phyloP scores from a whole-genome alignment of 2,329 filamentous ascomycete genomes.

The Cryphonectria radicalis region DNA sequence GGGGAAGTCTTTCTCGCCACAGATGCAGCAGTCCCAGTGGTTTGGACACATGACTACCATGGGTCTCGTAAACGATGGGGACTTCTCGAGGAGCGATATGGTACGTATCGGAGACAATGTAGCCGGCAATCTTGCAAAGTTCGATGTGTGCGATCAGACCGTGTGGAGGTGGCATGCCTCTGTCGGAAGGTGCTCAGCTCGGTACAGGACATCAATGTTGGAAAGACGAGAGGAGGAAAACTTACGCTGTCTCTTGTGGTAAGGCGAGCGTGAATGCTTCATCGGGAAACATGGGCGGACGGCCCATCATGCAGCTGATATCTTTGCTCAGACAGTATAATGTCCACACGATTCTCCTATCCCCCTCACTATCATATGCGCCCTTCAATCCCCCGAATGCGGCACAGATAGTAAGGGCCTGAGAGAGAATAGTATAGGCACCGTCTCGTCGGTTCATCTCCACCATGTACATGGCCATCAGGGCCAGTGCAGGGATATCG shows the following conservation, averaged over 20 bases:
- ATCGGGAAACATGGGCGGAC: slow-evolving; percentile 51
- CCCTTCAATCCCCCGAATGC: slow-evolving; percentile 54
- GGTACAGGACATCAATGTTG: background rate
- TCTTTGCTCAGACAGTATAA: slow-evolving; percentile 55
- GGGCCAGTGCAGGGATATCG: slow-evolving; percentile 49
- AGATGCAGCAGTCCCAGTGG: slow-evolving; percentile 47
- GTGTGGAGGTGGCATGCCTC: slow-evolving; percentile 47
- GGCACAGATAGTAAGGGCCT: slow-evolving; percentile 53
- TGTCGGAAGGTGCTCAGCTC: slow-evolving; percentile 31
- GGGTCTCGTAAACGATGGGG: slow-evolving; percentile 3
- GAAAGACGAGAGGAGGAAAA: slow-evolving; percentile 25
- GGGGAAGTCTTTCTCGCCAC: slow-evolving; percentile 36
- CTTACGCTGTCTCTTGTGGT: slow-evolving; percentile 48
- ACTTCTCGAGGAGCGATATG: slow-evolving; percentile 39
- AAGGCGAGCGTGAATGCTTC: slow-evolving; percentile 50
- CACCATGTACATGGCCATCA: slow-evolving; percentile 54
- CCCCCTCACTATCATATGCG: slow-evolving; percentile 46
- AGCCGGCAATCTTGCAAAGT: slow-evolving; percentile 51
- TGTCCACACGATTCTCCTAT: slow-evolving; percentile 56
- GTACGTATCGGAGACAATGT: slow-evolving; percentile 54
- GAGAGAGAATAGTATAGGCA: slow-evolving; percentile 52
- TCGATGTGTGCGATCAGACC: slow-evolving; percentile 52
- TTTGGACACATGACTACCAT: slow-evolving; percentile 42
- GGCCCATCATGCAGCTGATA: slow-evolving; percentile 54
- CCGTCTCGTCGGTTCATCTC: slow-evolving; percentile 55